A percentile compares a stretch with the other conserved stretches of the same genome.
These are phyloP conservation scores for Spathaspora girioi DNA, from an alignment of 805 yeast species.

Conservation along the genomic window DNA sequence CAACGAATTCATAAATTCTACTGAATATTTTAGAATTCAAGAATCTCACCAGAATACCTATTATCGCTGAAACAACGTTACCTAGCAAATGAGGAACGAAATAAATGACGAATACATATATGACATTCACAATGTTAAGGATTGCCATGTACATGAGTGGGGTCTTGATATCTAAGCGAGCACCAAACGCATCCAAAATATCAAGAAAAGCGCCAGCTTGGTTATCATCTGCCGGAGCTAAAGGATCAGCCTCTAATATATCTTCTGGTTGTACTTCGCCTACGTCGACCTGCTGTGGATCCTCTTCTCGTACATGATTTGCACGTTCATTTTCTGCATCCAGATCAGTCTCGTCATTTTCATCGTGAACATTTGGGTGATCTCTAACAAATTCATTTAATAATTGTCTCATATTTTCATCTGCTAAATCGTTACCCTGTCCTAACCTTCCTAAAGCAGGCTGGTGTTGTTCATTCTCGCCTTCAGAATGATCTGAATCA, in stretches of 20 bases:
- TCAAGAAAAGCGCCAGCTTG: constrained; percentile 20
- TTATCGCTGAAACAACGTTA: constrained; percentile 12
- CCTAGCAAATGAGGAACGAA: constrained; percentile 50
- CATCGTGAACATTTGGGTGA: background rate
- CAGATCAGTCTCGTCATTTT: background rate
- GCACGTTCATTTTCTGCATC: background rate
- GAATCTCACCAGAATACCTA: constrained; percentile 10
- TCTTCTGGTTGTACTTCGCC: constrained; percentile 12
- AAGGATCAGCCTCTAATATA: constrained; percentile 9
- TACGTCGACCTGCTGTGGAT: constrained; percentile 6
- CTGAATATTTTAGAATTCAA: background rate
- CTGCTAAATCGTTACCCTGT: background rate
- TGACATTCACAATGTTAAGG: constrained; percentile 27
- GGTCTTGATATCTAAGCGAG: constrained; percentile 29
- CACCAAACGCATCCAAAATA: constrained; percentile 33
- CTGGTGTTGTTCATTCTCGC: background rate
- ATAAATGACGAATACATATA: constrained; percentile 41
- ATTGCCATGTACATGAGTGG: constrained; percentile 32
- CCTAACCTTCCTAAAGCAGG: background rate
- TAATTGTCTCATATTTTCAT: background rate
- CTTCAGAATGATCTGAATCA: background rate
- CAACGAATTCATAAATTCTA: background rate
- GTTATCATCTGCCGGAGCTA: constrained; percentile 11
- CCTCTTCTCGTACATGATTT: constrained; percentile 9
- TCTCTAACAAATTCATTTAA: background rate